Percentiles rank a stretch among this genome's conserved stretches.
These are phyloP conservation scores for Byssothecium circinans DNA, from an alignment of 2,329 filamentous ascomycete species.

Conservation along the genomic window DNA sequence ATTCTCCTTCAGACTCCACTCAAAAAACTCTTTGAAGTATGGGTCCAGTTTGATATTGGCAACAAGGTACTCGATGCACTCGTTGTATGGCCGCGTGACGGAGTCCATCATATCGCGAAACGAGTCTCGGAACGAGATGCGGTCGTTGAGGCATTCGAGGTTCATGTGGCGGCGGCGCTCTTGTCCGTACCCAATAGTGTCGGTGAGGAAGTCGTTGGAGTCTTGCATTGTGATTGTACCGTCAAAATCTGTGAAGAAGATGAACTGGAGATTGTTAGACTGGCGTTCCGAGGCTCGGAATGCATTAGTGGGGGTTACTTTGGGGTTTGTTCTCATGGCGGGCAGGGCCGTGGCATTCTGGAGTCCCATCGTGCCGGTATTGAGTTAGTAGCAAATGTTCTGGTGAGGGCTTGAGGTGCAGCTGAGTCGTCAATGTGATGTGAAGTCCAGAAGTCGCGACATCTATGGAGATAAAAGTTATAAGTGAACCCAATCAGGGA, in stretches of 20 bases:
- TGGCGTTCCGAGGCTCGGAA: conserved; percentile 12
- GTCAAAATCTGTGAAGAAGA: conserved; percentile 99
- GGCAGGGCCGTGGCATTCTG: conserved; percentile 44
- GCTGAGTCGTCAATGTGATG: background rate
- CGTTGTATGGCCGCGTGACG: conserved; percentile 74
- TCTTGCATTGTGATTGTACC: conserved; percentile 84
- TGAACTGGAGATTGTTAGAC: conserved; percentile 58
- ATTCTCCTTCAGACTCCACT: conserved; percentile 78
- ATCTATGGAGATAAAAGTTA: background rate
- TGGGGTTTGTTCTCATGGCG: conserved; percentile 63
- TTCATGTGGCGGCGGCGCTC: conserved; percentile 73
- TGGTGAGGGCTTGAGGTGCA: conserved; percentile 4
- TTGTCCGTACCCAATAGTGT: conserved; percentile 83
- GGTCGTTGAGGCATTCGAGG: conserved; percentile 71
- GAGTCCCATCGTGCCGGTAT: conserved; percentile 34
- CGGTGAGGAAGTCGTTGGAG: conserved; percentile 75
- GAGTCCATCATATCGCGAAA: conserved; percentile 94
- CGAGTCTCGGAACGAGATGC: conserved; percentile 73
- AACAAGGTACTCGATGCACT: conserved; percentile 78
- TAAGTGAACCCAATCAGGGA: background rate
- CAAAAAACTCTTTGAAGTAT: conserved; percentile 82
- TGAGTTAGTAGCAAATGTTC: background rate
- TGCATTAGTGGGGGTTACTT: conserved; percentile 19
- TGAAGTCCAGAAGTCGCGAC: background rate
- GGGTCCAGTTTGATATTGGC: conserved; percentile 88